These are phyloP conservation scores for Daedaleopsis sinensis DNA, from an alignment of 768 basidiomycete genomes.

Conservation along the genomic window DNA sequence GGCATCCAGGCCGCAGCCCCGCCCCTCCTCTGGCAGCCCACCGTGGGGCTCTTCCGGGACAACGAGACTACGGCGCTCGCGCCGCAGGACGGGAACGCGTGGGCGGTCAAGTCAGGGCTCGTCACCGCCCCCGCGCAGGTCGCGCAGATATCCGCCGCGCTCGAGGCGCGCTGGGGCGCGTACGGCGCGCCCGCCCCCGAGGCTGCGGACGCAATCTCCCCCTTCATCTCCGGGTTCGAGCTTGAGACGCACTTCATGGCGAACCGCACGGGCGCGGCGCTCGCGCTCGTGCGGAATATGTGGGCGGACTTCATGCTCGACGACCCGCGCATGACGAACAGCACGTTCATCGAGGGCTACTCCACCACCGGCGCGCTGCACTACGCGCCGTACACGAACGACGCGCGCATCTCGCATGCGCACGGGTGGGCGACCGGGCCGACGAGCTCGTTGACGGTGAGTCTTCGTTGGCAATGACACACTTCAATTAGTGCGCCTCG, in stretches of 20 bases:
- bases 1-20: conserved; percentile 15
- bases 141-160: conserved; percentile 10
- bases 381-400: conserved; percentile 20
- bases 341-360: conserved; percentile 25
- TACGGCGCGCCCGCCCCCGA: conserved; percentile 23
- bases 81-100: conserved; percentile 23
- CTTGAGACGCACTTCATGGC: conserved; percentile 21
- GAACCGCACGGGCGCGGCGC: conserved; percentile 16
- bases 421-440: conserved; percentile 22
- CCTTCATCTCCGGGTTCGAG: conserved; percentile 21
- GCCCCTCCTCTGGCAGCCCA: conserved; percentile 18
- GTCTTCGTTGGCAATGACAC: not conserved
- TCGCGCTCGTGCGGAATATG: conserved; percentile 18
- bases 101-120: conserved; percentile 22
- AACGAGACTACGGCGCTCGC: conserved; percentile 23
- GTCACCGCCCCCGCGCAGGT: conserved; percentile 8
- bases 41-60: conserved; percentile 20
- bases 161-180: conserved; percentile 16
- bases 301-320: conserved; percentile 24
- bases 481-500: not conserved
- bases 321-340: conserved; percentile 24
- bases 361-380: conserved; percentile 16
- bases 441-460: conserved; percentile 19
- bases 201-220: conserved; percentile 20
- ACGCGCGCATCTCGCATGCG: conserved; percentile 21